Evolutionary conservation across 257 asterid species (phyloP), one percentile per base, ranked within the genome.

Genomic region (Voacanga thouarsii): DNA sequence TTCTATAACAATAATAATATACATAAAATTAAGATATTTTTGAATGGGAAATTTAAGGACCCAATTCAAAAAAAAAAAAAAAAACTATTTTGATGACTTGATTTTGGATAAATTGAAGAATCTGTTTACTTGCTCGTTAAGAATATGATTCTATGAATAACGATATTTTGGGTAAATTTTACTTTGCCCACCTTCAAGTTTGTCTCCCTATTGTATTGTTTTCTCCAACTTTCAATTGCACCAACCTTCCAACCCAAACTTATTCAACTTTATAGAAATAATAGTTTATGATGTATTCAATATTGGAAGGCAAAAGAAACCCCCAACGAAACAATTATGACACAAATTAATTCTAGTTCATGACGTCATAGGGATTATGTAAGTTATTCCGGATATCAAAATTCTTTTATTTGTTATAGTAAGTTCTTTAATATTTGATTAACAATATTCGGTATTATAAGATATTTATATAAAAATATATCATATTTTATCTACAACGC

Each of bases 191-290:
- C 16, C 14, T 43, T 70, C 30, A 47, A 41, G 39, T 14, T 33
- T 65, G 71, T 37, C 28, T 18, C 45, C 7, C 72, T 7, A 18
- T 39, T 67, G 7, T 6, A 39, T 66, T 39, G 15, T 33, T 65
- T 33, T 15, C 24, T 65, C 71, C 71, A 33, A 65, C 44, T 14
- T 64, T 60, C 0, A 24, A 60, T 60, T 60, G 39, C 43, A 63
- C 43, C 69, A 63, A 63, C 41, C 39, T 67, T 45, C 72, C 72
- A 23, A 57, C 50, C 39, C 69, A 28, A 63, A 63, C 41, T 63
- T 55, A 3, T 3, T 4, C 61, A 53, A 55, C 16, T 18, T 55
- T 55, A 19, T 55, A 19, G 24, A 26, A 18, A 55, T 55, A 55
- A 55, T 55, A 19, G n/a, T 55, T 0, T 55, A 21, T 55, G 24